Percentiles rank a stretch among this genome's conserved stretches.
Evolutionary conservation across 2,329 filamentous ascomycete species (phyloP).

Genomic region (Penicillium sp.): DNA sequence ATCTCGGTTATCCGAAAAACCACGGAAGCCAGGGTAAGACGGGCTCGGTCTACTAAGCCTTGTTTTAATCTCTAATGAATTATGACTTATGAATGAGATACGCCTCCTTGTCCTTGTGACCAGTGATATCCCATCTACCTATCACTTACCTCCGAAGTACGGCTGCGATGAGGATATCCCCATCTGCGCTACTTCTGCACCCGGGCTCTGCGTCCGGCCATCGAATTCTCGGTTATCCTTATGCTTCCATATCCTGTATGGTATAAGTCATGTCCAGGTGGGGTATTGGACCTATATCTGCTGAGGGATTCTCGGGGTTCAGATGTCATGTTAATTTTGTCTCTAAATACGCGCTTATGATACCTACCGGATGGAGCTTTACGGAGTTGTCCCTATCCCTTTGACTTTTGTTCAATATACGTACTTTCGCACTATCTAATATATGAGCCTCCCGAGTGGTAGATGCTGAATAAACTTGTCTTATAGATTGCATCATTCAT

Average conservation of each 20-base stretch:
- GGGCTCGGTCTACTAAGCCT: neutral
- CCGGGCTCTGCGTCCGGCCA: conserved; percentile 5
- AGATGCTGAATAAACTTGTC: too few species aligned
- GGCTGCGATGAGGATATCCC: neutral
- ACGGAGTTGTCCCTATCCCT: neutral
- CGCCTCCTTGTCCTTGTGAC: conserved; percentile 1
- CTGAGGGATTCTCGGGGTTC: neutral
- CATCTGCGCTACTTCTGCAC: neutral
- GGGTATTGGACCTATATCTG: neutral
- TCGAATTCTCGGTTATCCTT: neutral
- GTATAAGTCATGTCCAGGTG: neutral
- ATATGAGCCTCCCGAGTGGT: too few species aligned
- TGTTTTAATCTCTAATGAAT: conserved; percentile 10
- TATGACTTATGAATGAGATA: conserved; percentile 22
- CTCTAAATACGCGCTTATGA: neutral
- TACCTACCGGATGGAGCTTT: neutral
- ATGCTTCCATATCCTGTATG: neutral
- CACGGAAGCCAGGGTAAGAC: conserved; percentile 14
- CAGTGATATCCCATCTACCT: conserved; percentile 6
- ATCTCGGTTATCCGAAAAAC: conserved; percentile 4
- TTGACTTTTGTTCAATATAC: neutral
- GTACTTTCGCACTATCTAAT: neutral
- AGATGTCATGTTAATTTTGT: neutral
- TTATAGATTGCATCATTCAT: too few species aligned
- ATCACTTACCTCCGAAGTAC: neutral